Evolutionary conservation across 2,329 filamentous ascomycete genomes (phyloP).

Genomic region (Diaporthe humulicola): DNA sequence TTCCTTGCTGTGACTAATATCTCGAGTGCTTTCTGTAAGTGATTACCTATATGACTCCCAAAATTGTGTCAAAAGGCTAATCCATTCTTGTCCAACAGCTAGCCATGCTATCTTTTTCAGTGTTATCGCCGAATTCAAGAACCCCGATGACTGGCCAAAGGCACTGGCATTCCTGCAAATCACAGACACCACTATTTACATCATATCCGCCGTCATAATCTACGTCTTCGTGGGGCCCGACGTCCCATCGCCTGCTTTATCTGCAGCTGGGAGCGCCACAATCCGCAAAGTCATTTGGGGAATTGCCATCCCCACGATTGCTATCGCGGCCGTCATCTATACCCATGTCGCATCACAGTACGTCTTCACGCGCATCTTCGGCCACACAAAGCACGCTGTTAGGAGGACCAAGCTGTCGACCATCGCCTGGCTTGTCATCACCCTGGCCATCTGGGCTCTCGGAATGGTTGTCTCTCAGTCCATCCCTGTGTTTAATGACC

Average conservation of each 20-base stretch:
- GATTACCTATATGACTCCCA: not conserved
- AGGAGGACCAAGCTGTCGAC: conserved; percentile 64
- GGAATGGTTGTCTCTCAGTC: conserved; percentile 77
- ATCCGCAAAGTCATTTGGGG: conserved; percentile 76
- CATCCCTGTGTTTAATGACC: conserved; percentile 76
- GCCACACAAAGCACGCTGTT: conserved; percentile 67
- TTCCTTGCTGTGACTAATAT: conserved; percentile 74
- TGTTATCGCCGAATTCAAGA: conserved; percentile 74
- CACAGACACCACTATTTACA: conserved; percentile 71
- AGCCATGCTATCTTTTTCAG: conserved; percentile 75
- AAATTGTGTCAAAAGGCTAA: not conserved
- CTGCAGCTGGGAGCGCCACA: conserved; percentile 64
- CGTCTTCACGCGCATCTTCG: conserved; percentile 74
- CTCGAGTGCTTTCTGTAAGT: conserved; percentile 73
- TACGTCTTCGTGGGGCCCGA: conserved; percentile 74
- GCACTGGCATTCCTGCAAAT: conserved; percentile 65
- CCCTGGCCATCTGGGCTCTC: conserved; percentile 67
- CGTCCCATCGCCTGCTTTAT: conserved; percentile 75
- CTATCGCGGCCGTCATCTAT: conserved; percentile 79
- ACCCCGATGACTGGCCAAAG: conserved; percentile 59
- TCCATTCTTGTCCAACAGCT: not conserved
- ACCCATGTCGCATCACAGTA: conserved; percentile 76
- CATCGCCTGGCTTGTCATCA: conserved; percentile 70
- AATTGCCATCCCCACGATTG: conserved; percentile 76
- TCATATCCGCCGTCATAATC: conserved; percentile 74